These are phyloP conservation scores for Plasmopara muralis DNA, from an alignment of 352 stramenopile species.

Conservation along the genomic window DNA sequence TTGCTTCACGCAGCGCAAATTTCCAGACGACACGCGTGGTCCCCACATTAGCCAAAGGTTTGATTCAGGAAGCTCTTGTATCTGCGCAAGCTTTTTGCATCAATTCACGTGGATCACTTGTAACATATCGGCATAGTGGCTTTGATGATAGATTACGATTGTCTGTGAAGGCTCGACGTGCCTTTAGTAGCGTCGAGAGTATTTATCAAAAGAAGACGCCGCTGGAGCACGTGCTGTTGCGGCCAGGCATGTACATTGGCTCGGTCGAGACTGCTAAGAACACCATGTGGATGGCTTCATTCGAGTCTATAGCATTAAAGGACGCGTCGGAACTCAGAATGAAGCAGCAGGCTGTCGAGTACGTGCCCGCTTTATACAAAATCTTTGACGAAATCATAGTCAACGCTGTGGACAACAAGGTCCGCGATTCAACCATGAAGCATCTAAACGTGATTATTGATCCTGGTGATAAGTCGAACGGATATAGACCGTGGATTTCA, in stretches of 20 bases:
- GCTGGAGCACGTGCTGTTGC: conserved; percentile 86
- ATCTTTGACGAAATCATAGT: conserved; percentile 99
- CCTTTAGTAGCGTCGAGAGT: conserved; percentile 50
- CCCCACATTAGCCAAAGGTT: conserved; percentile 1
- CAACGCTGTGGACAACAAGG: conserved; percentile 96
- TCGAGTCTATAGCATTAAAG: conserved; percentile 15
- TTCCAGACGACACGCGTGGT: conserved; percentile 3
- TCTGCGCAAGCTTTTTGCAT: conserved; percentile 4
- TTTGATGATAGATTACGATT: neutral
- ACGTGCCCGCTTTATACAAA: conserved; percentile 93
- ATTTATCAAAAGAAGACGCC: conserved; percentile 89
- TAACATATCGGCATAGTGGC: conserved; percentile 3
- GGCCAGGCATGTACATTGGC: conserved; percentile 89
- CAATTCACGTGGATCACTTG: neutral
- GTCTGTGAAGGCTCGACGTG: conserved; percentile 6
- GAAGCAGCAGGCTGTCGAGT: conserved; percentile 72
- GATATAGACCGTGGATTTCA: conserved; percentile 85
- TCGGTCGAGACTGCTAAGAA: conserved; percentile 74
- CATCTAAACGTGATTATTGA: conserved; percentile 72
- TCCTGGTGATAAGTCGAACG: conserved; percentile 45
- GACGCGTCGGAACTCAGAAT: conserved; percentile 35
- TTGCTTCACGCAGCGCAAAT: neutral
- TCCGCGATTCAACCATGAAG: conserved; percentile 71
- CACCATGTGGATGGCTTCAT: conserved; percentile 72
- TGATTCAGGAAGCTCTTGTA: neutral